Evolutionary conservation across 2,329 filamentous ascomycete species (phyloP), one percentile per base, ranked within the genome.

Genomic region (Fusarium sublunatum): DNA sequence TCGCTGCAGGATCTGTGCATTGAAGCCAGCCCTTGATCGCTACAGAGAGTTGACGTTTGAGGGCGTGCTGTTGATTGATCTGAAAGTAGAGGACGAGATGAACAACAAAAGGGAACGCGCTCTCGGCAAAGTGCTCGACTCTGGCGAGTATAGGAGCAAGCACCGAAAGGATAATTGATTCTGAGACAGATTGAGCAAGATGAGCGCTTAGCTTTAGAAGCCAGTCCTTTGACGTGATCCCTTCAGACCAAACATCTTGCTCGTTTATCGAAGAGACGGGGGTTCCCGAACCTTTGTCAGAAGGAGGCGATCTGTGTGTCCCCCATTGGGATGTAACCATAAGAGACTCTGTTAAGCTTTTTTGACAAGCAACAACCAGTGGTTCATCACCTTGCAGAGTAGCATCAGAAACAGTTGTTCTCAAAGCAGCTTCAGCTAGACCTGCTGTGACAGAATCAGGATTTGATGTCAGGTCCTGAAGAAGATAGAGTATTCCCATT

Each of bases 61-160:
- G 78, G 2, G 75, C 78, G 61, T 87, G 84, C 26, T 88, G 83
- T 35, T 82, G 81, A 26, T 89, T 83, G n/a, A 84, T 76, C 69
- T 94, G 89, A 36, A 86, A 84, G 2, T 88, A 79, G 1, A 99
- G 81, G 13, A 93, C 87, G 38, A 97, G 81, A 75, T 99, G 96
- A 4, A 96, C 80, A 49, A 98, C 85, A 65, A 91, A 96, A 0
- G 93, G 93, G 45, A 98, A 89, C 0, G 92, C 81, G 38, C 88
- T 84, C 58, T 88, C 84, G 0, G 93, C 90, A 71, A 97, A 88
- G 0, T 86, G 85, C 36, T 86, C 82, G 25, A 94, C 86, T 11
- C 83, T 82, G 11, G 80, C 75, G 5, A 97, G 79, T 35, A 95
- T 83, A 6, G 86, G 85, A 2, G 85, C 80, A 24, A 98, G 76